Conservation (phyloP, 495 filamentous ascomycete genomes). For the Penicillium macrosclerotiorum region DNA sequence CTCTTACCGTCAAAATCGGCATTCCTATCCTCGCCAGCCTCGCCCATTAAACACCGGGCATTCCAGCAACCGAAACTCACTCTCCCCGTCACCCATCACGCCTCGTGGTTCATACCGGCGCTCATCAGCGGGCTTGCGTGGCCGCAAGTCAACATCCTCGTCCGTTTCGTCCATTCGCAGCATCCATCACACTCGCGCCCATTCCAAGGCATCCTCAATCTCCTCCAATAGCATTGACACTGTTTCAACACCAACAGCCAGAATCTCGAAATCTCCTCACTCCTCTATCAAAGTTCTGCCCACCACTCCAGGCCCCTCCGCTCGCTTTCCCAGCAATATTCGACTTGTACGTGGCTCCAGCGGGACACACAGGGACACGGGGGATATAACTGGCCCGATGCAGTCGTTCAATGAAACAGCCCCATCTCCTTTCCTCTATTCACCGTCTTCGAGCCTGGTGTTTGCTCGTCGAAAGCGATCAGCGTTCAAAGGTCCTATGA, state of each 20-base stretch:
- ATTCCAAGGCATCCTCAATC: constrained; percentile 92
- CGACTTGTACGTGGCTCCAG: constrained; percentile 68
- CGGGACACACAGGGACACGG: constrained; percentile 28
- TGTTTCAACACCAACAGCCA: constrained; percentile 64
- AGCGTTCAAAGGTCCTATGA: constrained; percentile 83
- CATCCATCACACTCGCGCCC: constrained; percentile 80
- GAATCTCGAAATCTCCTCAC: constrained; percentile 71
- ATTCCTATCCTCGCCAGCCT: constrained; percentile 48
- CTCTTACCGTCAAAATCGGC: constrained; percentile 45
- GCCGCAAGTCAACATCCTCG: constrained; percentile 93
- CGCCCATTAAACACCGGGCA: constrained; percentile 51
- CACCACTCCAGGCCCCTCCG: constrained; percentile 75
- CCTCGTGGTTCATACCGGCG: constrained; percentile 81
- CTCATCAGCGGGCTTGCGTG: constrained; percentile 71
- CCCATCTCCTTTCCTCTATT: constrained; percentile 41
- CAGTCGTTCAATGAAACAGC: constrained; percentile 41
- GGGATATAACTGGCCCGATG: constrained; percentile 25
- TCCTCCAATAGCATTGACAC: constrained; percentile 76
- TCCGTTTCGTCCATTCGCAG: constrained; percentile 91
- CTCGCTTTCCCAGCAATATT: constrained; percentile 80
- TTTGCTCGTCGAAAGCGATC: constrained; percentile 90
- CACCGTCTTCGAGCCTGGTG: constrained; percentile 63
- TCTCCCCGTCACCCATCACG: constrained; percentile 87
- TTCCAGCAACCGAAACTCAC: constrained; percentile 70
- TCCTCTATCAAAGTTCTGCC: constrained; percentile 91